phyloP scores from a whole-genome alignment of 805 yeast species.

The Candida verbasci region DNA sequence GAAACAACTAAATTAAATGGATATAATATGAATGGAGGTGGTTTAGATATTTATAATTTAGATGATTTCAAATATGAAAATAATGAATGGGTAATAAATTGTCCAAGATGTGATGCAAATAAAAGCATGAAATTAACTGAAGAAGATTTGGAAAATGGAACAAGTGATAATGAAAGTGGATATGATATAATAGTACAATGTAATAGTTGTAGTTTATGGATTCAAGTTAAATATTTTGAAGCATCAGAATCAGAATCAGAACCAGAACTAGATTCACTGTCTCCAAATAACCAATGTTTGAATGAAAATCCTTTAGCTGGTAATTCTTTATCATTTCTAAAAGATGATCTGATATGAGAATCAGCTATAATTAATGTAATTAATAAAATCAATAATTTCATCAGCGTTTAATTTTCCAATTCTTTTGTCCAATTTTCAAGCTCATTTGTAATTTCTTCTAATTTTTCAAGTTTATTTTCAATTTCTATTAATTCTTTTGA shows the following conservation, averaged over 20 bases:
- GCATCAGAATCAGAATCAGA: slow-evolving; percentile 16
- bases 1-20: slow-evolving; percentile 33
- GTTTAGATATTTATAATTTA: slow-evolving; percentile 62
- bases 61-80: slow-evolving; percentile 53
- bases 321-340: neutral
- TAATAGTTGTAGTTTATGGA: slow-evolving; percentile 80
- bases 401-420: slow-evolving; percentile 29
- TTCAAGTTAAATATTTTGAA: slow-evolving; percentile 66
- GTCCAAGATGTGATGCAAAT: slow-evolving; percentile 61
- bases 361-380: neutral
- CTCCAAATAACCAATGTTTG: neutral
- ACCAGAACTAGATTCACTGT: neutral
- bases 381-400: neutral
- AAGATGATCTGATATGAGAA: neutral
- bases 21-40: slow-evolving; percentile 51
- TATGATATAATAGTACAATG: slow-evolving; percentile 66
- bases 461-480: slow-evolving; percentile 31
- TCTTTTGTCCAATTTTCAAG: slow-evolving; percentile 61
- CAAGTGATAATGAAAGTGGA: slow-evolving; percentile 46
- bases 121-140: slow-evolving; percentile 61
- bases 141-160: slow-evolving; percentile 53
- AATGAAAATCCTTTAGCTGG: slow-evolving; percentile 1
- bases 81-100: slow-evolving; percentile 43
- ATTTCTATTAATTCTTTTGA: slow-evolving; percentile 22
- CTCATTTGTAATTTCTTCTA: slow-evolving; percentile 49